phyloP scores from a whole-genome alignment of 2,329 filamentous ascomycete species.

The Colletotrichum trifolii region DNA sequence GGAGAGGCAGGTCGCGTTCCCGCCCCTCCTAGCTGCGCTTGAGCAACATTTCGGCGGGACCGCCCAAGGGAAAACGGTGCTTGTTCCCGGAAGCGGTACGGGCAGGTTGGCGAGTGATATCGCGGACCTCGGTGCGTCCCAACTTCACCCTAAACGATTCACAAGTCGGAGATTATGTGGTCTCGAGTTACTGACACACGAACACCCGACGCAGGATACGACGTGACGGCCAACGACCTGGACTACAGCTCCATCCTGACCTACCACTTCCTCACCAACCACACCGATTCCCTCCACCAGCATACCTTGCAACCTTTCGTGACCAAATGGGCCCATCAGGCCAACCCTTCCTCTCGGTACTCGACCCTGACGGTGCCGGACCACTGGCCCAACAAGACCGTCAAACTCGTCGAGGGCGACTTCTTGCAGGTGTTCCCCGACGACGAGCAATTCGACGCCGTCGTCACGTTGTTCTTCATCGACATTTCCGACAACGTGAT shows the following conservation, averaged over 20 bases:
- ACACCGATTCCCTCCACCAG: background rate
- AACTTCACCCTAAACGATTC: background rate
- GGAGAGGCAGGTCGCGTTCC: too few species aligned
- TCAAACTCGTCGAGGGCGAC: constrained; percentile 2
- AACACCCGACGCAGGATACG: background rate
- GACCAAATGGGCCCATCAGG: constrained; percentile 9
- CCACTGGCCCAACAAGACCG: background rate
- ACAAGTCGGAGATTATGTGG: background rate
- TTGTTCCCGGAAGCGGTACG: background rate
- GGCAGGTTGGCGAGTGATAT: constrained; percentile 1
- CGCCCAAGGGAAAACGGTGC: too few species aligned
- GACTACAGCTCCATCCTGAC: background rate
- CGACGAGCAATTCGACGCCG: background rate
- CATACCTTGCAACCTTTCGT: constrained; percentile 5
- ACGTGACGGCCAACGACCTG: background rate
- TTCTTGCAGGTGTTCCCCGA: background rate
- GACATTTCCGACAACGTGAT: background rate
- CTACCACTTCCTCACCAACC: background rate
- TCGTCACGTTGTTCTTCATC: background rate
- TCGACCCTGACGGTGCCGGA: background rate
- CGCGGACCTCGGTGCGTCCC: background rate
- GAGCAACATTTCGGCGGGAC: too few species aligned
- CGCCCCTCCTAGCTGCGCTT: too few species aligned
- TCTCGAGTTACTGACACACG: background rate
- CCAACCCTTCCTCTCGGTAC: constrained; percentile 41